These are phyloP conservation scores for Oenanthe sinensis DNA, from an alignment of 129 eudicot species.

Conservation along the genomic window DNA sequence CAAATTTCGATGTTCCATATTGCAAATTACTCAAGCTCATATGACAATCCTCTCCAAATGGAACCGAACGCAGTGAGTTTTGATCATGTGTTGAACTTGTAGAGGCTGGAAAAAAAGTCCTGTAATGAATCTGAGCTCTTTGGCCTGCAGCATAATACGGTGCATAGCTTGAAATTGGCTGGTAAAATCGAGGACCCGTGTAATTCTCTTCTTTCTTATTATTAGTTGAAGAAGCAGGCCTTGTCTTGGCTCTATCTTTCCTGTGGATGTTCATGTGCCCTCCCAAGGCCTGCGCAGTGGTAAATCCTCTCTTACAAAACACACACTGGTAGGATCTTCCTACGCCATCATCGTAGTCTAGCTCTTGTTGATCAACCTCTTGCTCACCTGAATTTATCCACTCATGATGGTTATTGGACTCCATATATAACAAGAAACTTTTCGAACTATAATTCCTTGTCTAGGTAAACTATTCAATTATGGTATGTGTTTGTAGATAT, in stretches of 20 bases:
- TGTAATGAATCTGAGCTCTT: conserved; percentile 18
- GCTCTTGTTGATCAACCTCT: conserved; percentile 37
- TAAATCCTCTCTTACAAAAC: conserved; percentile 75
- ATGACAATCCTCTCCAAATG: conserved; percentile 26
- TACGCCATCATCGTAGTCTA: conserved; percentile 14
- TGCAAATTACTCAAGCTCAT: conserved; percentile 32
- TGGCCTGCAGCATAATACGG: conserved; percentile 17
- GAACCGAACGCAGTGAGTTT: conserved; percentile 6
- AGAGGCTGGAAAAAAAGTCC: conserved; percentile 26
- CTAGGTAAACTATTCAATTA: background rate
- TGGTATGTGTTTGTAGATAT: background rate
- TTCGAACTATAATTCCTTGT: background rate
- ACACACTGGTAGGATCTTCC: conserved; percentile 66
- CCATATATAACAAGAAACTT: conserved; percentile 17
- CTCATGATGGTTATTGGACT: conserved; percentile 22
- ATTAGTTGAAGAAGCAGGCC: conserved; percentile 13
- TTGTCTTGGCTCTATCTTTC: conserved; percentile 51
- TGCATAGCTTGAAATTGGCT: conserved; percentile 34
- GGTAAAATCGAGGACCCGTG: conserved; percentile 30
- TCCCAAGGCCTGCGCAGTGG: conserved; percentile 78
- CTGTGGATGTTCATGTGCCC: conserved; percentile 90
- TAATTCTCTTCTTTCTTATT: conserved; percentile 22
- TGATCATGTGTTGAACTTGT: conserved; percentile 21
- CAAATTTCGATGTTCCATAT: conserved; percentile 16
- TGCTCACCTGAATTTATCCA: conserved; percentile 20